Evolutionary conservation across 176 grass and related monocot species (phyloP).

Genomic region (Bolboschoenus planiculmis): DNA sequence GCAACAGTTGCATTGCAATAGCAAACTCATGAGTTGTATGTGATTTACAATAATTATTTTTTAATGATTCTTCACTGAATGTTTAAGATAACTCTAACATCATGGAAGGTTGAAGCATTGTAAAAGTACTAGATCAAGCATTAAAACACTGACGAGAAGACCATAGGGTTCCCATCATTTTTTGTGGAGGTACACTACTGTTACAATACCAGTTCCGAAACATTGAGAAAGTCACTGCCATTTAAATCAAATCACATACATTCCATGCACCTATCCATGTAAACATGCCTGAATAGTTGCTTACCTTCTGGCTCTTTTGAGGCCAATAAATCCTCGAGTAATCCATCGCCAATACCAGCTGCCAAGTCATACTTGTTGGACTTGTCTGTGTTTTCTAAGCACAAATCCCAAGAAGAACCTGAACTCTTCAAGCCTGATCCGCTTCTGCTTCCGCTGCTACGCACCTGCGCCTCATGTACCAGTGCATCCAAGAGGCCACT

Average conservation of each 20-base stretch:
- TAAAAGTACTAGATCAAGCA: not conserved
- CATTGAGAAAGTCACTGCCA: not conserved
- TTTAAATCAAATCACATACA: not conserved
- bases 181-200: not conserved
- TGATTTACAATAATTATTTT: not conserved
- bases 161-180: not conserved
- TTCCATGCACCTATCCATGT: not conserved
- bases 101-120: not conserved
- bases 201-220: not conserved
- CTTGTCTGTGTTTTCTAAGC: slow-evolving; percentile 47
- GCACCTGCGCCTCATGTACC: slow-evolving; percentile 52
- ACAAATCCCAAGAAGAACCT: slow-evolving; percentile 57
- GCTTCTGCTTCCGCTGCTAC: slow-evolving; percentile 40
- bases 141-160: not conserved
- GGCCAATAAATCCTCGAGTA: slow-evolving; percentile 15
- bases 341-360: not conserved
- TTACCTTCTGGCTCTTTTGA: slow-evolving; percentile 20
- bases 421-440: slow-evolving; percentile 42
- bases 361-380: slow-evolving; percentile 19
- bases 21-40: not conserved
- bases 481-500: slow-evolving; percentile 83
- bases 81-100: not conserved
- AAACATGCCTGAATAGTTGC: not conserved
- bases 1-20: not conserved
- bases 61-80: not conserved